Evolutionary conservation across 371 early-diverging fungal genomes (phyloP).

Genomic region (Synchytrium microbalum): DNA sequence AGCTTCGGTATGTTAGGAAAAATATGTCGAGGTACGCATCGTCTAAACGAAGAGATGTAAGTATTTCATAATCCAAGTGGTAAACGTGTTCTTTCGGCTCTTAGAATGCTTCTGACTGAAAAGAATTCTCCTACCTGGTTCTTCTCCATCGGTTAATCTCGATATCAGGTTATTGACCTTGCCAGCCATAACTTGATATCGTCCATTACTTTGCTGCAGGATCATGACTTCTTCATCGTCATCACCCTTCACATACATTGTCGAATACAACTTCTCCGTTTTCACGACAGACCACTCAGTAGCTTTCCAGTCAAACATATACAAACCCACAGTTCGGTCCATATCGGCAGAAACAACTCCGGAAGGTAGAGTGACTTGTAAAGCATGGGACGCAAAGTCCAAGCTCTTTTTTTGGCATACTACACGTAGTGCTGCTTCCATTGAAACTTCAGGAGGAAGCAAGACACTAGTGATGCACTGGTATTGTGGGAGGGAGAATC

Average conservation of each 20-base stretch:
- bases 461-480: too few relatives aligned
- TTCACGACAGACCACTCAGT: constrained; percentile 27
- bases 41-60: constrained; percentile 20
- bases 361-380: constrained; percentile 21
- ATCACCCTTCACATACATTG: constrained; percentile 34
- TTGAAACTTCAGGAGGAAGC: constrained; percentile 23
- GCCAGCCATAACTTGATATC: constrained; percentile 38
- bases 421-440: constrained; percentile 31
- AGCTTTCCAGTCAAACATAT: constrained; percentile 16
- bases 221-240: constrained; percentile 39
- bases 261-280: constrained; percentile 35
- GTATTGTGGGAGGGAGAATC: too few relatives aligned
- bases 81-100: too few relatives aligned
- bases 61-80: constrained; percentile 9
- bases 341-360: constrained; percentile 26
- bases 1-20: constrained; percentile 41
- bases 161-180: constrained; percentile 41
- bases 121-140: constrained; percentile 17
- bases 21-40: constrained; percentile 33
- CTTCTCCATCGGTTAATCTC: constrained; percentile 22
- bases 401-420: constrained; percentile 29
- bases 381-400: constrained; percentile 30
- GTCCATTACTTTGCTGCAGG: constrained; percentile 26
- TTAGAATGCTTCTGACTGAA: not conserved
- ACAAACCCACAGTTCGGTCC: constrained; percentile 29